These are phyloP conservation scores for Claviceps africana DNA, from an alignment of 2,329 filamentous ascomycete species.

Conservation along the genomic window DNA sequence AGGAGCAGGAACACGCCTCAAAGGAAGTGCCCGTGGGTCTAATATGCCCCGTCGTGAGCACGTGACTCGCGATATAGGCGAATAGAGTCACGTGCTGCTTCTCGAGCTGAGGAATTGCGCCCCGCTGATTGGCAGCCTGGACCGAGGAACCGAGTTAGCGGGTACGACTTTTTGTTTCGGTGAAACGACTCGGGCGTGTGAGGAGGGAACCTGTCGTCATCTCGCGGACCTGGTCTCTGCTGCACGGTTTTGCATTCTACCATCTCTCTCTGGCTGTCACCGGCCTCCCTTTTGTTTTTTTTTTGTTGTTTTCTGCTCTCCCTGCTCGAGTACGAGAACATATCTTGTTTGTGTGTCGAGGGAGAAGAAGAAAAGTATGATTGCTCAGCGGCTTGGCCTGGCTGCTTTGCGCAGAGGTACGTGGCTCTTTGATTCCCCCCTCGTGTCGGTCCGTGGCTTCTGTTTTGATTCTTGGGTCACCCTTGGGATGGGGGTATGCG, in stretches of 20 bases:
- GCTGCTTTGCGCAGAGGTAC: slow-evolving; percentile 46
- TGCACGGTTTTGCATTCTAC: neutral
- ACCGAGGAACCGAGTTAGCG: slow-evolving; percentile 29
- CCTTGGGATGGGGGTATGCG: too few relatives aligned
- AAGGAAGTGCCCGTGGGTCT: neutral
- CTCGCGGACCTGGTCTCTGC: neutral
- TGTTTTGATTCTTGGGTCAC: neutral
- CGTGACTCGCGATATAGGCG: slow-evolving; percentile 11
- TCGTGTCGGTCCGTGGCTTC: too few relatives aligned
- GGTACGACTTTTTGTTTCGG: neutral
- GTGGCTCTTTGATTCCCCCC: slow-evolving; percentile 6
- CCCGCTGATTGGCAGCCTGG: slow-evolving; percentile 25
- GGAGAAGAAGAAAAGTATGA: slow-evolving; percentile 25
- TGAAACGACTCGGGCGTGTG: too few relatives aligned
- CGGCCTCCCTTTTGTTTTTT: neutral
- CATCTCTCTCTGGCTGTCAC: neutral
- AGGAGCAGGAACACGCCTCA: slow-evolving; percentile 2
- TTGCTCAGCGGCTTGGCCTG: slow-evolving; percentile 42
- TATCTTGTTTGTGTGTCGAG: neutral
- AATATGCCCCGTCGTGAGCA: slow-evolving; percentile 2
- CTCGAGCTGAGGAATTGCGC: slow-evolving; percentile 23
- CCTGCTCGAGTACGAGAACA: neutral
- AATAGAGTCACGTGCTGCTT: slow-evolving; percentile 13
- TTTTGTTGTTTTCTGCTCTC: neutral
- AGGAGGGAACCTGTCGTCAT: neutral